phyloP scores from a whole-genome alignment of 2,329 filamentous ascomycete genomes.

The Aspergillus ochraceoroseus region DNA sequence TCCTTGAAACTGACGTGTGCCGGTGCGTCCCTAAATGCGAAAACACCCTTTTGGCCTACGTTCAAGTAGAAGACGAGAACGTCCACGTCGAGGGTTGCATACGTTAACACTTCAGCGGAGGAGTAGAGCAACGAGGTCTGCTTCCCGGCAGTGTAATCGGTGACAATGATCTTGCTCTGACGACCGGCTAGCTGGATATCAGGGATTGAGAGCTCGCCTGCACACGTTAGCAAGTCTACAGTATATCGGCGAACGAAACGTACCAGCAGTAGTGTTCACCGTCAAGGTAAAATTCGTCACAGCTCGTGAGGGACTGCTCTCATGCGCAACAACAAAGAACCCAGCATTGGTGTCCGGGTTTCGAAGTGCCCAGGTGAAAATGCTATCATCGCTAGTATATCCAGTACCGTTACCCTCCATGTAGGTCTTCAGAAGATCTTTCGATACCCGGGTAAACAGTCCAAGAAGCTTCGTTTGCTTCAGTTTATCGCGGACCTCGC shows the following conservation, averaged over 20 bases:
- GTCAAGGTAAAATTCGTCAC: constrained; percentile 47
- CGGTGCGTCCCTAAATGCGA: no score
- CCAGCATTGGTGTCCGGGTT: constrained; percentile 49
- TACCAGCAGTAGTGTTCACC: constrained; percentile 48
- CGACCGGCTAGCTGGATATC: no score
- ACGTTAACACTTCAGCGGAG: constrained; percentile 49
- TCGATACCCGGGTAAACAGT: constrained; percentile 51
- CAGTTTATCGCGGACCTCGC: constrained; percentile 51
- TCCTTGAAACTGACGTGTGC: no score
- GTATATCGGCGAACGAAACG: no score
- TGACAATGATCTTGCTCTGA: constrained; percentile 53
- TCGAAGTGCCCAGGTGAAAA: constrained; percentile 51
- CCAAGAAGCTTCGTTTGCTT: constrained; percentile 53
- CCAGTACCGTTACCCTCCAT: constrained; percentile 55
- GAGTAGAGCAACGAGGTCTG: constrained; percentile 48
- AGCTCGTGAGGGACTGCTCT: constrained; percentile 42
- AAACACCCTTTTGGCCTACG: no score
- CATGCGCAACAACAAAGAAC: constrained; percentile 51
- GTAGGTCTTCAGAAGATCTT: constrained; percentile 49
- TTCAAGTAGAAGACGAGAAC: no score
- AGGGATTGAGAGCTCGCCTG: no score
- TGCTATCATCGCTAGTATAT: constrained; percentile 39
- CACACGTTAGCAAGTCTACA: no score
- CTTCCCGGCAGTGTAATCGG: constrained; percentile 49
- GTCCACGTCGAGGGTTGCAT: constrained; percentile 41